Evolutionary conservation across 129 eudicot species (phyloP).

Genomic region (Chrysanthemum seticuspe): DNA sequence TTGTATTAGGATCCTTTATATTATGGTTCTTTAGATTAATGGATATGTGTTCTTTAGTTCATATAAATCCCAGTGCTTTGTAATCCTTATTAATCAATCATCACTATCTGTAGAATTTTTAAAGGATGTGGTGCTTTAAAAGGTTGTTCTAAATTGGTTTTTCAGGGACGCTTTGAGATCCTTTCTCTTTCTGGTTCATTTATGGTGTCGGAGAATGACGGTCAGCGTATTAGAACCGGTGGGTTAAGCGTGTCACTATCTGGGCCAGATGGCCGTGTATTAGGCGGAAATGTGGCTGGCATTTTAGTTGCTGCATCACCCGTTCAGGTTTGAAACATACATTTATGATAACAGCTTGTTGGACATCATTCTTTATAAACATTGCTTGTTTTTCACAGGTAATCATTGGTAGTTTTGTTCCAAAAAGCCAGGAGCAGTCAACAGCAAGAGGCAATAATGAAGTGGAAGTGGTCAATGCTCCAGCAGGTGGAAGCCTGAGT

Average conservation of each 20-base stretch:
- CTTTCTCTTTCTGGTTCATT: conserved; percentile 59
- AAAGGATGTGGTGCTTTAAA: too few relatives aligned
- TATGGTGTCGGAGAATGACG: conserved; percentile 40
- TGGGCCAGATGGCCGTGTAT: conserved; percentile 64
- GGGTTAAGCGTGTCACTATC: conserved; percentile 60
- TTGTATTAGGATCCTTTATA: too few relatives aligned
- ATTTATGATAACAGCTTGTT: too few relatives aligned
- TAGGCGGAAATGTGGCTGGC: conserved; percentile 84
- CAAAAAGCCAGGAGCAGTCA: conserved; percentile 22
- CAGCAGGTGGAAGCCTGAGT: conserved; percentile 17
- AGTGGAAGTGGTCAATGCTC: conserved; percentile 27
- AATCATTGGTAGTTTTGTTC: conserved; percentile 45
- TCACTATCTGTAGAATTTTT: too few relatives aligned
- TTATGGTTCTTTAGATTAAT: too few relatives aligned
- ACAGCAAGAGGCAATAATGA: conserved; percentile 11
- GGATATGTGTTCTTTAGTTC: too few relatives aligned
- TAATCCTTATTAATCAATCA: too few relatives aligned
- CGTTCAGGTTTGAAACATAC: conserved; percentile 47
- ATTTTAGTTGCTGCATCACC: conserved; percentile 61
- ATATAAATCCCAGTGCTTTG: too few relatives aligned
- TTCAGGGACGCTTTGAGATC: conserved; percentile 68
- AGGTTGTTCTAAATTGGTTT: neutral
- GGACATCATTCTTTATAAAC: too few relatives aligned
- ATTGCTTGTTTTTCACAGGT: conserved; percentile 30
- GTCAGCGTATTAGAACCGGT: conserved; percentile 43